Conservation (phyloP, 176 grass and related monocot species). For the Oryza officinalis region DNA sequence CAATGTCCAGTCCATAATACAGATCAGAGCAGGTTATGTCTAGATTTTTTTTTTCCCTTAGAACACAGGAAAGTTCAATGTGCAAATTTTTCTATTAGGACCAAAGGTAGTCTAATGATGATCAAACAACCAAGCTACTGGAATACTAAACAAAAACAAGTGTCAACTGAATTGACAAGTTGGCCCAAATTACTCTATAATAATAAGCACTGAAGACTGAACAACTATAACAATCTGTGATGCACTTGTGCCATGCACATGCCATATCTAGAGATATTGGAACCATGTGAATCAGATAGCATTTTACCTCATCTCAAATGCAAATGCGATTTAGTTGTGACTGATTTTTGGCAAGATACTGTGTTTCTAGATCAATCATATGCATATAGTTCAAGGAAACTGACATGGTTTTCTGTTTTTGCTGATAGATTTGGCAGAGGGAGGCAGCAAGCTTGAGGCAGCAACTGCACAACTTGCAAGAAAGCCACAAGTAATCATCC, state of each 20-base stretch:
- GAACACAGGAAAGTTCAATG: background rate
- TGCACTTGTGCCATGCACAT: background rate
- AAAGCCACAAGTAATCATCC: slow-evolving; percentile 68
- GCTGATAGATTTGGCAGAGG: slow-evolving; percentile 61
- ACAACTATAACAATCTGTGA: background rate
- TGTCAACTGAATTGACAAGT: background rate
- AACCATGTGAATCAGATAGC: background rate
- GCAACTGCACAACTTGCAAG: slow-evolving; percentile 75
- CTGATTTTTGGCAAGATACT: slow-evolving; percentile 7
- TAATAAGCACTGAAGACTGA: background rate
- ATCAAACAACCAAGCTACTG: background rate
- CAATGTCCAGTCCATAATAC: background rate
- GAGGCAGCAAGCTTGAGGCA: slow-evolving; percentile 82
- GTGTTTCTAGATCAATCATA: slow-evolving; percentile 1
- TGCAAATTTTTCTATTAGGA: background rate
- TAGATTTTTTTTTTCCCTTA: background rate
- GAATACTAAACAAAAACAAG: background rate
- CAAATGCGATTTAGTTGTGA: background rate
- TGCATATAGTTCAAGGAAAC: background rate
- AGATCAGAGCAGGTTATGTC: background rate
- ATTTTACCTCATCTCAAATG: background rate
- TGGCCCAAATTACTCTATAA: background rate
- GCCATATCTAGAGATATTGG: background rate
- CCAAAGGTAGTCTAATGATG: background rate
- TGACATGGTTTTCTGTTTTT: slow-evolving; percentile 38